Evolutionary conservation across 768 basidiomycete genomes (phyloP), one percentile per base, ranked within the genome.

Genomic region (Kwoniella sp.): DNA sequence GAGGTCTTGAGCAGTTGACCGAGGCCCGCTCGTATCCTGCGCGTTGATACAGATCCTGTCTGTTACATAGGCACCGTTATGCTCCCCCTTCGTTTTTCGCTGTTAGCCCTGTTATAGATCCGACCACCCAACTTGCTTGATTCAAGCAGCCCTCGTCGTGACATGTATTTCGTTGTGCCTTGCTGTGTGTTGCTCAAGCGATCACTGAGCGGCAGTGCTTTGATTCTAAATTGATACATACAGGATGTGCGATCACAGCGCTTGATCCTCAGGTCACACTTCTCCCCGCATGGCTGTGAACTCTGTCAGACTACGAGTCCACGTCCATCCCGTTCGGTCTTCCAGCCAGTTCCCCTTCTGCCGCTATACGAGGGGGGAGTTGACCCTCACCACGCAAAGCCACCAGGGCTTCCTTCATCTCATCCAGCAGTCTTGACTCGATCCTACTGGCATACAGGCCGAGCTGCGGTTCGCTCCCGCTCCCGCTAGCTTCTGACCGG

Each of bases 371-470:
- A 31, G 11, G 7, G 12, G 15, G 14, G 10, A 29, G 32, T 8
- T 23, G 46, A 15, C 20, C 40, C 37, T 39, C 43, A 22, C 31
- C 48, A 19, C 49, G 37, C 36, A 68, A 28, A 5, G 33, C 32
- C 29, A 26, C 45, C 27, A 69, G 37, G 2, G 52, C 38, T 22
- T 42, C 54, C 9, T 32, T 38, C 43, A 69, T 55, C 15, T 66
- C 62, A 41, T 32, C 48, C 49, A 69, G 33, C 8, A 50, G 45
- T 42, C 45, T 51, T 33, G 44, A 37, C 46, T 69, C 67, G 19
- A 62, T 51, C 26, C 67, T 56, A 40, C 46, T 46, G 11, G 50
- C 64, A 47, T 69, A 69, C 27, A 69, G 26, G 12, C 67, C 67
- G 22, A 69, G 41, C 36, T 56, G 55, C 2, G 46, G 46, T 6